phyloP scores from a whole-genome alignment of 495 filamentous ascomycete species.

The Neurospora discreta region DNA sequence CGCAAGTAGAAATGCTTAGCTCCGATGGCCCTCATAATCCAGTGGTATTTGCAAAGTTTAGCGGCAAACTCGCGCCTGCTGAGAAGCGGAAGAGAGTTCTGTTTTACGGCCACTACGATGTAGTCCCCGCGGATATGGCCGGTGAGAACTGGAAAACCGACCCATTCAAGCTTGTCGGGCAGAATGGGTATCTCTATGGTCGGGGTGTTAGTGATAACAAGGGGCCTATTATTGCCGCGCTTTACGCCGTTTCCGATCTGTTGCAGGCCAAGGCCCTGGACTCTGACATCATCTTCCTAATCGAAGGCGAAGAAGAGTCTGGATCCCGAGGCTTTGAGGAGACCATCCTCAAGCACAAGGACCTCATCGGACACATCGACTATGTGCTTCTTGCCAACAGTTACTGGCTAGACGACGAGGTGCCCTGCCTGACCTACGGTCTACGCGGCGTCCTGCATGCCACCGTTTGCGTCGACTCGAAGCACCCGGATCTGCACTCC shows the following conservation, averaged over 20 bases:
- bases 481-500: conserved; percentile 82
- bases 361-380: conserved; percentile 79
- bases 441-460: conserved; percentile 91
- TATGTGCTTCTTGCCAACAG: conserved; percentile 93
- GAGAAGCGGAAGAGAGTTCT: conserved; percentile 68
- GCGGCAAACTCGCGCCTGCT: conserved; percentile 47
- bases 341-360: conserved; percentile 64
- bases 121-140: conserved; percentile 83
- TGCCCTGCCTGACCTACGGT: conserved; percentile 91
- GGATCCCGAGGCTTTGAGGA: conserved; percentile 82
- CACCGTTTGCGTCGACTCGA: conserved; percentile 73
- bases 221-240: conserved; percentile 81
- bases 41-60: conserved; percentile 80
- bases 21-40: conserved; percentile 68
- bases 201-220: conserved; percentile 96
- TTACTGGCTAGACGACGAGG: conserved; percentile 95
- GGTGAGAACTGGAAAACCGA: conserved; percentile 71
- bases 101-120: conserved; percentile 97
- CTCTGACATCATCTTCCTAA: conserved; percentile 82
- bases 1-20: conserved; percentile 72
- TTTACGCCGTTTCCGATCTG: conserved; percentile 86
- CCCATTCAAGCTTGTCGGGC: conserved; percentile 74
- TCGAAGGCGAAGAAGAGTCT: conserved; percentile 95
- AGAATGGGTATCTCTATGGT: conserved; percentile 92
- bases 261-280: conserved; percentile 64